Conservation (phyloP, 2,329 filamentous ascomycete species). For the Leptoxyphium fumago region DNA sequence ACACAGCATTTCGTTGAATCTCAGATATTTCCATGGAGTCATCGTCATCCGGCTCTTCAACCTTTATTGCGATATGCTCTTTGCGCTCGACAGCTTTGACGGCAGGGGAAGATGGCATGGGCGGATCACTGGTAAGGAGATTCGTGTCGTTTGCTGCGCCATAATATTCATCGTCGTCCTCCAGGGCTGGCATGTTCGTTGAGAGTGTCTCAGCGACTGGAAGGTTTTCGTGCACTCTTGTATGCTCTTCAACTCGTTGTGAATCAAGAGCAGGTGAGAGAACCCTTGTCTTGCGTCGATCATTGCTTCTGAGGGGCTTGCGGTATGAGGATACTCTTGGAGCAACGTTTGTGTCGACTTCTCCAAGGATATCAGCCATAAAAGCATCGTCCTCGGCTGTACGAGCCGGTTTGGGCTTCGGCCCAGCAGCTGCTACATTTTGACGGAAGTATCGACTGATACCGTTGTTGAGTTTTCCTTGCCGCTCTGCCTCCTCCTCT, state of each 20-base stretch:
- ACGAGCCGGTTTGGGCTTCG: slow-evolving; percentile 53
- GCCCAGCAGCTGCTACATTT: slow-evolving; percentile 46
- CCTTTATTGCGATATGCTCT: slow-evolving; percentile 49
- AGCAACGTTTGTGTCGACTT: slow-evolving; percentile 67
- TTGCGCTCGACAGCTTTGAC: slow-evolving; percentile 24
- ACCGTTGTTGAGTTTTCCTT: slow-evolving; percentile 75
- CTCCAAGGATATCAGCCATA: slow-evolving; percentile 66
- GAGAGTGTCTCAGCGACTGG: slow-evolving; percentile 3
- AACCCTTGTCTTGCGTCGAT: slow-evolving; percentile 64
- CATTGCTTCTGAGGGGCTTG: slow-evolving; percentile 56
- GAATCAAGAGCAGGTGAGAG: slow-evolving; percentile 58
- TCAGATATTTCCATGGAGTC: slow-evolving; percentile 78
- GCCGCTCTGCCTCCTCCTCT: slow-evolving; percentile 72
- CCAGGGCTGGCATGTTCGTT: slow-evolving; percentile 5
- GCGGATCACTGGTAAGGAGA: slow-evolving; percentile 57
- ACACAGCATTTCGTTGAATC: slow-evolving; percentile 47
- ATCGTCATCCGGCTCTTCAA: slow-evolving; percentile 59
- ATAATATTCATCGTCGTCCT: slow-evolving; percentile 42
- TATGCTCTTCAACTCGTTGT: slow-evolving; percentile 17
- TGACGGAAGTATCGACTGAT: slow-evolving; percentile 92
- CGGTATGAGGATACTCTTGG: slow-evolving; percentile 38
- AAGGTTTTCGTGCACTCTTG: not conserved
- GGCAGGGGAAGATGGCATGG: slow-evolving; percentile 62
- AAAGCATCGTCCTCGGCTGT: slow-evolving; percentile 74
- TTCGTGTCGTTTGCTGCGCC: slow-evolving; percentile 48